Conservation (phyloP, 345 rosid genomes). For the Arabidopsis suecica region DNA sequence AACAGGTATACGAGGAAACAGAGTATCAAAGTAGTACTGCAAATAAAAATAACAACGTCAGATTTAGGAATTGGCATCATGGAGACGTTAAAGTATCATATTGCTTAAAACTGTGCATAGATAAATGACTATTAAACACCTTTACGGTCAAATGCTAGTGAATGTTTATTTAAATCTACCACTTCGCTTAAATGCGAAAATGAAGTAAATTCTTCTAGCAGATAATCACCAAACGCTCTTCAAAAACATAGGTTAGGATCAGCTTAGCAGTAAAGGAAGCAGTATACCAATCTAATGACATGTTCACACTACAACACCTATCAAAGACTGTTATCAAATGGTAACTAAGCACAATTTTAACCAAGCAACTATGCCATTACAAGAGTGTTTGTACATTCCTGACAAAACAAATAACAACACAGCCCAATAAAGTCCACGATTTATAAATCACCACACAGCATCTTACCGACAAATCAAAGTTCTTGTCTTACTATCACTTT, state of each 20-base stretch:
- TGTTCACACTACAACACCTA: not conserved
- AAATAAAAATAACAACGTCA: conserved; percentile 26
- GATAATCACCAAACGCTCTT: not conserved
- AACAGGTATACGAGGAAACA: conserved; percentile 96
- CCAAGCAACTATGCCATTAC: not conserved
- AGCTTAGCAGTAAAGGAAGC: not conserved
- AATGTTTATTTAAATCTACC: not conserved
- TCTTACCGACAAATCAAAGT: not conserved
- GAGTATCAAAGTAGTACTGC: conserved; percentile 98
- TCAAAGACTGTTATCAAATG: not conserved
- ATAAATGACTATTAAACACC: conserved; percentile 6
- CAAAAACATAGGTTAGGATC: not conserved
- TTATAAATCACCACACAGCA: not conserved
- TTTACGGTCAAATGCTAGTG: conserved; percentile 1
- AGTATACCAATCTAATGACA: not conserved
- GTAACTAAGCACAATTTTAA: not conserved
- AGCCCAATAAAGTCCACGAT: not conserved
- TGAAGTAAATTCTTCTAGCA: not conserved
- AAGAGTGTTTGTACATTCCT: conserved; percentile 9
- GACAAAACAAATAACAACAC: not conserved
- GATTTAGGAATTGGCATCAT: not conserved
- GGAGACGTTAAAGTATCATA: not conserved
- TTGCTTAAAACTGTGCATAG: not conserved
- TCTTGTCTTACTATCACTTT: conserved; percentile 17
- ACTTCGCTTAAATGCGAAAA: not conserved